These are phyloP conservation scores for Aureobasidium sp. DNA, from an alignment of 2,329 filamentous ascomycete species.

Conservation along the genomic window DNA sequence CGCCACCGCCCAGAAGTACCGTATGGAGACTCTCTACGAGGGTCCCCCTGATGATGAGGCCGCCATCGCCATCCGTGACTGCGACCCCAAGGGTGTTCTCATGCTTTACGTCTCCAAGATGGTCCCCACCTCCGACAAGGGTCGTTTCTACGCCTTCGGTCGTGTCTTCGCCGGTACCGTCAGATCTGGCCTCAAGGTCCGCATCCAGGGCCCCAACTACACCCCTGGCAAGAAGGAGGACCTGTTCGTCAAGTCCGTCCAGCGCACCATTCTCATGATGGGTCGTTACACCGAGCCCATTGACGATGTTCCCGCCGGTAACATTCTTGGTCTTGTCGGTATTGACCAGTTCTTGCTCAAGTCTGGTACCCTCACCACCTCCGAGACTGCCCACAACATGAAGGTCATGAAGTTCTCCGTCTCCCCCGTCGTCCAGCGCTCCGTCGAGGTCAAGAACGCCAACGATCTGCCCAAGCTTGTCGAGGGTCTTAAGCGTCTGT, in stretches of 20 bases:
- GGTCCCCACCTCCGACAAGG: conserved; percentile 99
- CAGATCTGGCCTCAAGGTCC: conserved; percentile 96
- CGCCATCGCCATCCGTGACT: conserved; percentile 96
- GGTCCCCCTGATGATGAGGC: conserved; percentile 88
- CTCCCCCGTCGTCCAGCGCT: conserved; percentile 95
- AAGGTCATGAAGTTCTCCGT: conserved; percentile 99
- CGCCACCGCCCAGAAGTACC: conserved; percentile 92
- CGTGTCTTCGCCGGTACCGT: conserved; percentile 99
- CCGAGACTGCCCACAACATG: conserved; percentile 96
- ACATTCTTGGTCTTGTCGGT: conserved; percentile 99
- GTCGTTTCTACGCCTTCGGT: conserved; percentile 99
- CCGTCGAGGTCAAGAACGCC: conserved; percentile 99
- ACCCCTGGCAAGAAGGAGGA: conserved; percentile 96
- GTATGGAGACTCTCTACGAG: conserved; percentile 97
- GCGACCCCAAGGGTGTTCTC: conserved; percentile 93
- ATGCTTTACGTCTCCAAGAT: conserved; percentile 99
- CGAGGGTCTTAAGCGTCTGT: conserved; percentile 99
- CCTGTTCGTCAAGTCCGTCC: conserved; percentile 97
- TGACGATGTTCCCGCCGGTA: conserved; percentile 97
- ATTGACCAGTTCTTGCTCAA: conserved; percentile 99
- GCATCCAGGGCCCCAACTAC: conserved; percentile 99
- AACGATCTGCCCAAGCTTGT: conserved; percentile 99
- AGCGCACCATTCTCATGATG: conserved; percentile 99
- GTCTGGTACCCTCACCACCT: conserved; percentile 98
- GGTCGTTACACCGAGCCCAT: conserved; percentile 98